Evolutionary conservation across 495 filamentous ascomycete species (phyloP), one percentile per base, ranked within the genome.

Genomic region (Hamigera avellanea): DNA sequence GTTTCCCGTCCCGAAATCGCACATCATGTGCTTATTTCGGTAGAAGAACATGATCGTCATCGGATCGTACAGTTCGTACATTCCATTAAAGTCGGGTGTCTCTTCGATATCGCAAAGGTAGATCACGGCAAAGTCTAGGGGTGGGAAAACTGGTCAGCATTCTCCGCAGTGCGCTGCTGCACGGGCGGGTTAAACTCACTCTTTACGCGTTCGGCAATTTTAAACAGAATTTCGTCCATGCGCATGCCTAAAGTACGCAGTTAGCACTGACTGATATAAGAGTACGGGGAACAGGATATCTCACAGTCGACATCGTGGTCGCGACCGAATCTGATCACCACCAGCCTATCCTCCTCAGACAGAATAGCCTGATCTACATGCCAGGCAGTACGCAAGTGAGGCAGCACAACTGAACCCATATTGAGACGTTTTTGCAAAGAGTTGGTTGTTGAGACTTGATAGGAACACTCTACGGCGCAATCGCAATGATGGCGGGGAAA

Each of bases 11-110:
- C 91, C 89, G 44, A 94, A 91, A 76, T 95, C 91, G 56, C 64
- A 88, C 84, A 93, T 91, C 80, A 98, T 96, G 59, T 96, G 87
- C 60, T 95, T 96, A 56, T 96, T 96, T 32, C 91, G 75, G 63
- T 88, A 98, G 72, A 96, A 98, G 70, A 91, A 95, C 43, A 81
- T 81, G 41, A 82, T 73, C 5, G 76, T 78, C 63, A 77, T 75
- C 25, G 72, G 69, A 46, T 82, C 80, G 54, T 82, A 84, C 0
- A 84, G 65, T 52, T 84, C 81, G 42, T 66, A 91, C 93, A 96
- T 98, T 46, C 82, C 77, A 56, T 93, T 98, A 70, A 98, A 98
- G 56, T 98, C 91, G 14, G 88, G 86, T 2, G 95, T 87, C 55
- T 91, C 74, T 50, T 96, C 89, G 42, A 95, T 75, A 59, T 96